Percentiles rank a stretch among this genome's conserved stretches.
phyloP scores from a whole-genome alignment of 208 protist species.

The Trypanosoma cruzi region DNA sequence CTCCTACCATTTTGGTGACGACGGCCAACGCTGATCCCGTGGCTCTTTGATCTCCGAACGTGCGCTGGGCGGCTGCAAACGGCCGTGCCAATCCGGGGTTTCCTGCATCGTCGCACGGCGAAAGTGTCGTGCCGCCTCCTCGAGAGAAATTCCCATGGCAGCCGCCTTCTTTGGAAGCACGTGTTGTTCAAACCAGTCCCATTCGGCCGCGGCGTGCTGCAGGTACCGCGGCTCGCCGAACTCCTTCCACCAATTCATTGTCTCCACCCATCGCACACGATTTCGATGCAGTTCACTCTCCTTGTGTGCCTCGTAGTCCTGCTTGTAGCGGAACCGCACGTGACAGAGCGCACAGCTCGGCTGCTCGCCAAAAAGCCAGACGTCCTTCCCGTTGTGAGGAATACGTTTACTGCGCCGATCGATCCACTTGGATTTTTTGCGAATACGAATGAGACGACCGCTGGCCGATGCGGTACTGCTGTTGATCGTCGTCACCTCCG shows the following conservation, averaged over 20 bases:
- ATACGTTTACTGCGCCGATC: constrained; percentile 82
- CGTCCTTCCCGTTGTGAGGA: constrained; percentile 87
- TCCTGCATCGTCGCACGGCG: constrained; percentile 66
- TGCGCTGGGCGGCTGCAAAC: constrained; percentile 63
- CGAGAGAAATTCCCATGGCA: constrained; percentile 56
- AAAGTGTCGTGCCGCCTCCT: constrained; percentile 52
- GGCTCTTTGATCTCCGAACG: constrained; percentile 82
- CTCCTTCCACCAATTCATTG: constrained; percentile 82
- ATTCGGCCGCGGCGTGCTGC: constrained; percentile 48
- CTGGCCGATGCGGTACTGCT: constrained; percentile 72
- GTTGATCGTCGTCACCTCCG: constrained; percentile 74
- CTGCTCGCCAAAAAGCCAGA: constrained; percentile 85
- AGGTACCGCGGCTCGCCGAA: constrained; percentile 72
- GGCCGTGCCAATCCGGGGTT: constrained; percentile 65
- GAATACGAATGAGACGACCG: constrained; percentile 87
- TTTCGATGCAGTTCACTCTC: constrained; percentile 88
- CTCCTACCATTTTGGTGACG: constrained; percentile 90
- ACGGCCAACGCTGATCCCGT: constrained; percentile 87
- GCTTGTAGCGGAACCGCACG: constrained; percentile 90
- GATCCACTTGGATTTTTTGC: constrained; percentile 91
- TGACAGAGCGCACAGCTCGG: constrained; percentile 89
- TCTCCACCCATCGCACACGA: constrained; percentile 86
- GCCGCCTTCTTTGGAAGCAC: constrained; percentile 69
- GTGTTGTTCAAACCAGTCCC: constrained; percentile 73
- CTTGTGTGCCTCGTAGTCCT: constrained; percentile 92